phyloP scores from a whole-genome alignment of 495 filamentous ascomycete genomes.

The Penicillium verhagenii region DNA sequence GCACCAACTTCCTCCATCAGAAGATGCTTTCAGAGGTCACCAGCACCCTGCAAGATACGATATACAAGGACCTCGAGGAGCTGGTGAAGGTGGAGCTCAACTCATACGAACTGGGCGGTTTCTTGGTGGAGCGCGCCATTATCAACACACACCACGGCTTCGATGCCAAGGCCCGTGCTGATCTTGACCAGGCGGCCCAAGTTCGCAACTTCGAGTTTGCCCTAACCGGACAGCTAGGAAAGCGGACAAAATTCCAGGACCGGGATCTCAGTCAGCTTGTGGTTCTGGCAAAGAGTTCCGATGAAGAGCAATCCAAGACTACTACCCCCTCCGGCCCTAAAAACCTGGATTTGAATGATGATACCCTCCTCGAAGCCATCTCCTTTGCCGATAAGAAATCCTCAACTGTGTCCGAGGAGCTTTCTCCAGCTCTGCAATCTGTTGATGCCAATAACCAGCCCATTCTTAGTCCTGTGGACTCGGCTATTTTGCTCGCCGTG shows the following conservation, averaged over 20 bases:
- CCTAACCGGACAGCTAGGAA: constrained; percentile 81
- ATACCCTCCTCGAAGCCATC: constrained; percentile 87
- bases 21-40: constrained; percentile 78
- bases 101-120: constrained; percentile 54
- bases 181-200: constrained; percentile 63
- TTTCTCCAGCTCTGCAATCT: constrained; percentile 58
- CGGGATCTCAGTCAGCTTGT: constrained; percentile 88
- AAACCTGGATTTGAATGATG: constrained; percentile 78
- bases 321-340: constrained; percentile 49
- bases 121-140: constrained; percentile 76
- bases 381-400: constrained; percentile 61
- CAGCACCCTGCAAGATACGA: constrained; percentile 56
- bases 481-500: constrained; percentile 76
- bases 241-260: constrained; percentile 90
- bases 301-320: constrained; percentile 20
- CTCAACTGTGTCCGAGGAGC: constrained; percentile 46
- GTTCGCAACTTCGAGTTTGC: constrained; percentile 74
- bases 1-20: constrained; percentile 84
- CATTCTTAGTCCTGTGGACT: constrained; percentile 75
- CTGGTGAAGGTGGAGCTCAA: constrained; percentile 45
- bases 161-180: constrained; percentile 69
- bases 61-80: constrained; percentile 51
- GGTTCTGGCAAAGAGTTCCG: constrained; percentile 76
- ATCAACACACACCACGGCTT: constrained; percentile 84
- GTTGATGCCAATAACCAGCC: constrained; percentile 81